Evolutionary conservation across 257 asterid species (phyloP).

Genomic region (Handroanthus guayacan): DNA sequence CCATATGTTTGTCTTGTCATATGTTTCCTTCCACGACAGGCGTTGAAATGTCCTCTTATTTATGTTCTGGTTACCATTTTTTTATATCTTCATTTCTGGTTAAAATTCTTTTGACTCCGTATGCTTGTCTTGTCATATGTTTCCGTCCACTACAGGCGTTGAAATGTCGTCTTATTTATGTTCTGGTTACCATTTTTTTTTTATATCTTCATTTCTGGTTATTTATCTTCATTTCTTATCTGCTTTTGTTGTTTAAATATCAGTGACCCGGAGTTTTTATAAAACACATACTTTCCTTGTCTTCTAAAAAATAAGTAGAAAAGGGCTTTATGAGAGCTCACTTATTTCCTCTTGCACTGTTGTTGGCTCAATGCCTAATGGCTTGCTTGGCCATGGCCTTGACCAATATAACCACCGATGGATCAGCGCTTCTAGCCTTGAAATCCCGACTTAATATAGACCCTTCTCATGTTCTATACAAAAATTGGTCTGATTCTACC

Average conservation of each 20-base stretch:
- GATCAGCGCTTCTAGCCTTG: constrained; percentile 44
- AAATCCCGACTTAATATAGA: constrained; percentile 40
- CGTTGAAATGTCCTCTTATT: too few relatives aligned
- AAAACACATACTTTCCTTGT: neutral
- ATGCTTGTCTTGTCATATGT: too few relatives aligned
- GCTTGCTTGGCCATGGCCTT: constrained; percentile 15
- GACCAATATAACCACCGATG: constrained; percentile 40
- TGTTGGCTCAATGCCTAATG: neutral
- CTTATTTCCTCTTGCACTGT: constrained; percentile 18
- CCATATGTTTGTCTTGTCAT: too few relatives aligned
- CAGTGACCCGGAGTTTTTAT: neutral
- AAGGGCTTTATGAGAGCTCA: neutral
- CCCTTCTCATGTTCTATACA: constrained; percentile 33
- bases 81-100: too few relatives aligned
- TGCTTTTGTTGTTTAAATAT: neutral
- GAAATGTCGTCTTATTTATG: too few relatives aligned
- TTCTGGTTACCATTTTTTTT: too few relatives aligned
- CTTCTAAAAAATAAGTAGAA: neutral
- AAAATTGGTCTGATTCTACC: constrained; percentile 39
- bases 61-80: too few relatives aligned
- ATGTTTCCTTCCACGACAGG: too few relatives aligned
- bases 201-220: too few relatives aligned
- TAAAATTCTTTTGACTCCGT: too few relatives aligned
- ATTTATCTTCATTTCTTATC: neutral
- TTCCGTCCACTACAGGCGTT: too few relatives aligned